Conservation (phyloP, 2,329 filamentous ascomycete genomes). For the Emericellopsis atlantica region DNA sequence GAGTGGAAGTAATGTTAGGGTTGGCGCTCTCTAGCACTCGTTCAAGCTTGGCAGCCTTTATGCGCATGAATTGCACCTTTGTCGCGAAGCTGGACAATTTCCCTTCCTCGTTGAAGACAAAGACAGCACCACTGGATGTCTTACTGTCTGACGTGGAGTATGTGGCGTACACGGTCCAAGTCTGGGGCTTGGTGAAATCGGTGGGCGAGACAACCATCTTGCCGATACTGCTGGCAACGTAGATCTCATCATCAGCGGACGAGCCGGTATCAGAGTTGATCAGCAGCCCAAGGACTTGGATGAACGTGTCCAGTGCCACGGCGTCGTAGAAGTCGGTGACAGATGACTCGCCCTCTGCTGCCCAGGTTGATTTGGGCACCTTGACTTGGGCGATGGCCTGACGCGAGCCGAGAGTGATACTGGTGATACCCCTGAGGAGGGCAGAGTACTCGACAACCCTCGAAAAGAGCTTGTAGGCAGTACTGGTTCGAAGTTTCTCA, state of each 20-base stretch:
- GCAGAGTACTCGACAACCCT: conserved; percentile 8
- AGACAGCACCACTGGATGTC: not conserved
- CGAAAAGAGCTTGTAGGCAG: conserved; percentile 7
- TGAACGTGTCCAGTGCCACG: conserved; percentile 9
- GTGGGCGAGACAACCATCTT: not conserved
- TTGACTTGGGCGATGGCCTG: conserved; percentile 7
- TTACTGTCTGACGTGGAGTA: not conserved
- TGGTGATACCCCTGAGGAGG: conserved; percentile 6
- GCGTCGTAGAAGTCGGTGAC: conserved; percentile 7
- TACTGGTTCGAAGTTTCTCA: conserved; percentile 5
- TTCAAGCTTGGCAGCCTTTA: not conserved
- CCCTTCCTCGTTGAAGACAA: not conserved
- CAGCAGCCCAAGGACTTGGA: conserved; percentile 9
- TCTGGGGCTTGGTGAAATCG: not conserved
- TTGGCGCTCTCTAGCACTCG: not conserved
- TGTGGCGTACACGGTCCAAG: not conserved
- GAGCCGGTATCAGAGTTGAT: conserved; percentile 5
- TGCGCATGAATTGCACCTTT: not conserved
- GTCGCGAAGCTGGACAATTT: not conserved
- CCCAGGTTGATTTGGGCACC: conserved; percentile 4
- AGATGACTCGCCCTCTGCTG: conserved; percentile 3
- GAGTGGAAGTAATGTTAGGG: not conserved
- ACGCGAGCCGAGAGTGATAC: conserved; percentile 5
- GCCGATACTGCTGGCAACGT: not conserved
- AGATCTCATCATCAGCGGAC: not conserved